phyloP scores from a whole-genome alignment of 2,329 filamentous ascomycete species.

The Periglandula ipomoeae region DNA sequence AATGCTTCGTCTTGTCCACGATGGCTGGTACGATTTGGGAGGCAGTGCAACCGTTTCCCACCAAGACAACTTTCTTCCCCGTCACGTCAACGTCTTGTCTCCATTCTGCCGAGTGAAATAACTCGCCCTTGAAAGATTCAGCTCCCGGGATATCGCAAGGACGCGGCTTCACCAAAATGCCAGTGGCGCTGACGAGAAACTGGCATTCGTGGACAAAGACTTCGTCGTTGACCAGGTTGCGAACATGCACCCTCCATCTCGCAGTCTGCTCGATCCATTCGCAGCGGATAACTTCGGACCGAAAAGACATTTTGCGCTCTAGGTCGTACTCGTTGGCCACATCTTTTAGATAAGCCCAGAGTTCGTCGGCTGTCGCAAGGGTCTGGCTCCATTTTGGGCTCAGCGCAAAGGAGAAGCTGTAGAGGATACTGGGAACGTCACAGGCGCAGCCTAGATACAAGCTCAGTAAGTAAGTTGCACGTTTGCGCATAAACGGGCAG shows the following conservation, averaged over 20 bases:
- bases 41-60: slow-evolving; percentile 46
- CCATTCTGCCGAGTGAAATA: slow-evolving; percentile 50
- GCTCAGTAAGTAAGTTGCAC: no score
- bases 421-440: slow-evolving; percentile 50
- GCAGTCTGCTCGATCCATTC: slow-evolving; percentile 27
- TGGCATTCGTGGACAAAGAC: slow-evolving; percentile 27
- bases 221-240: slow-evolving; percentile 14
- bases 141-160: slow-evolving; percentile 37
- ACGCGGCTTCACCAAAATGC: slow-evolving; percentile 24
- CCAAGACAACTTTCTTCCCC: slow-evolving; percentile 39
- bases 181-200: slow-evolving; percentile 28
- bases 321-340: slow-evolving; percentile 40
- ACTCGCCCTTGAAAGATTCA: slow-evolving; percentile 32
- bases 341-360: slow-evolving; percentile 44
- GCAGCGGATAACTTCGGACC: slow-evolving; percentile 26
- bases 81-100: slow-evolving; percentile 37
- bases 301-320: slow-evolving; percentile 27
- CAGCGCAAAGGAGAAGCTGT: slow-evolving; percentile 51
- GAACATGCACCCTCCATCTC: slow-evolving; percentile 25
- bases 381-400: slow-evolving; percentile 52
- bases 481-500: no score
- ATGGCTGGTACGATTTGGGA: slow-evolving; percentile 43
- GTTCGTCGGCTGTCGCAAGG: slow-evolving; percentile 46
- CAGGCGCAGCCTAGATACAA: slow-evolving; percentile 33
- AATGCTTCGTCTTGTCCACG: slow-evolving; percentile 20